Evolutionary conservation across 805 yeast species (phyloP).

Genomic region (Metschnikowia matae): DNA sequence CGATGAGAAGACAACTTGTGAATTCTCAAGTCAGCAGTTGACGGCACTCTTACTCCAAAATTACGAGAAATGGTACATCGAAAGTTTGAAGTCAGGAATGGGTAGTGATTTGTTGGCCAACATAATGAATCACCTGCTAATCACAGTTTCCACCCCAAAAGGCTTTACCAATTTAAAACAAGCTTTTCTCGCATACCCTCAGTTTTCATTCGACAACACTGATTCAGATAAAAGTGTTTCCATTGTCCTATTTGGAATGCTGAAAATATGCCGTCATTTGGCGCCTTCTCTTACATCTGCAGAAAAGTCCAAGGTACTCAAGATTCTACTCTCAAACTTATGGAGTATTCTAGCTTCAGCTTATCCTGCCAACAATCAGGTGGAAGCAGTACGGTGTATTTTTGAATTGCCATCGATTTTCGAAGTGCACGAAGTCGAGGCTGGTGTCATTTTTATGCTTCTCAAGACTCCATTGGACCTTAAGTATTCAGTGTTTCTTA

Average conservation of each 20-base stretch:
- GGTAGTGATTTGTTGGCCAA: slow-evolving; percentile 19
- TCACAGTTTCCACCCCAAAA: slow-evolving; percentile 2
- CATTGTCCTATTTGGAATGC: slow-evolving; percentile 22
- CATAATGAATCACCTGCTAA: slow-evolving; percentile 1
- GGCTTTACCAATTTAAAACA: slow-evolving; percentile 12
- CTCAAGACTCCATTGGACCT: slow-evolving; percentile 26
- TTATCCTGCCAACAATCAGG: slow-evolving; percentile 53
- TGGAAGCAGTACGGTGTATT: slow-evolving; percentile 63
- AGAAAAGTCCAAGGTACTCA: slow-evolving; percentile 37
- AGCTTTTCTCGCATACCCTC: slow-evolving; percentile 15
- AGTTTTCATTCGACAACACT: not conserved
- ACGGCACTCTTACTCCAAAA: slow-evolving; percentile 18
- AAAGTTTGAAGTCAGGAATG: slow-evolving; percentile 12
- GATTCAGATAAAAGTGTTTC: not conserved
- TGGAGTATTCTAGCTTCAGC: slow-evolving; percentile 53
- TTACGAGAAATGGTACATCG: slow-evolving; percentile 18
- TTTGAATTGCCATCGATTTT: slow-evolving; percentile 57
- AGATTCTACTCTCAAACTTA: slow-evolving; percentile 40
- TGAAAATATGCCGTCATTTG: slow-evolving; percentile 38
- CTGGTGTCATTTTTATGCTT: slow-evolving; percentile 60
- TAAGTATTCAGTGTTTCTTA: slow-evolving; percentile 52
- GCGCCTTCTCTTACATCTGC: slow-evolving; percentile 24
- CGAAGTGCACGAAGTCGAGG: slow-evolving; percentile 59
- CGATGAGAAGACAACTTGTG: not conserved
- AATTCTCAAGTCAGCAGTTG: slow-evolving; percentile 5